These are phyloP conservation scores for Lasiosphaeriaceae sp. DNA, from an alignment of 495 filamentous ascomycete genomes.

Conservation along the genomic window DNA sequence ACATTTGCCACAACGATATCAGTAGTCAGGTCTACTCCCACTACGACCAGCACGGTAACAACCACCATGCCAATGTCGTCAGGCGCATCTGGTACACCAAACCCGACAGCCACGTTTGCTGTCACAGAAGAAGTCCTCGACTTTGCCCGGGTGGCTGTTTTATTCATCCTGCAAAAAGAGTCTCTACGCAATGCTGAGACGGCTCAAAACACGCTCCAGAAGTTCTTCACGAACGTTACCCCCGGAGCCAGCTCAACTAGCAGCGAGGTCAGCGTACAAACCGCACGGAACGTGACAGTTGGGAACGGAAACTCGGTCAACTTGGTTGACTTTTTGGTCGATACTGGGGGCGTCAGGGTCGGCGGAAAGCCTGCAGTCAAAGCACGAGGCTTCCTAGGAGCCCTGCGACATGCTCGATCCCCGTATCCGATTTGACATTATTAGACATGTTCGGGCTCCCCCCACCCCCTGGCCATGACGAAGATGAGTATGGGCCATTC, in stretches of 20 bases:
- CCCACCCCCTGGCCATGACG: no score
- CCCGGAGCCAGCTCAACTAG: conserved; percentile 13
- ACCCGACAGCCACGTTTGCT: conserved; percentile 29
- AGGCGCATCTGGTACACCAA: conserved; percentile 8
- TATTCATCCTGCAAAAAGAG: conserved; percentile 59
- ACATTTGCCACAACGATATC: conserved; percentile 3
- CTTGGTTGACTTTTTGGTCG: conserved; percentile 36
- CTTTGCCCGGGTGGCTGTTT: conserved; percentile 61
- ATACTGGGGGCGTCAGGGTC: conserved; percentile 9
- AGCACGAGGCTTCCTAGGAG: background rate
- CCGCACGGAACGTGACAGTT: conserved; percentile 40
- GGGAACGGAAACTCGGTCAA: conserved; percentile 42
- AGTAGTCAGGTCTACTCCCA: conserved; percentile 8
- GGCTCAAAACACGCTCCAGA: conserved; percentile 56
- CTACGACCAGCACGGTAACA: conserved; percentile 22
- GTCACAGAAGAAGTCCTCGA: conserved; percentile 53
- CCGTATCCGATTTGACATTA: background rate
- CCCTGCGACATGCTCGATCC: background rate
- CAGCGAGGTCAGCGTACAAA: conserved; percentile 17
- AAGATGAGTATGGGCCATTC: no score
- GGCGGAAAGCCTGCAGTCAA: conserved; percentile 2
- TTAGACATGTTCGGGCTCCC: no score
- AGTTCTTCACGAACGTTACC: conserved; percentile 41
- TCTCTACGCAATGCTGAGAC: conserved; percentile 47
- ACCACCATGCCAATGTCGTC: conserved; percentile 26